A percentile compares a stretch with the other conserved stretches of the same genome.
These are phyloP conservation scores for Agrocybe chaxingu DNA, from an alignment of 768 basidiomycete species.

Conservation along the genomic window DNA sequence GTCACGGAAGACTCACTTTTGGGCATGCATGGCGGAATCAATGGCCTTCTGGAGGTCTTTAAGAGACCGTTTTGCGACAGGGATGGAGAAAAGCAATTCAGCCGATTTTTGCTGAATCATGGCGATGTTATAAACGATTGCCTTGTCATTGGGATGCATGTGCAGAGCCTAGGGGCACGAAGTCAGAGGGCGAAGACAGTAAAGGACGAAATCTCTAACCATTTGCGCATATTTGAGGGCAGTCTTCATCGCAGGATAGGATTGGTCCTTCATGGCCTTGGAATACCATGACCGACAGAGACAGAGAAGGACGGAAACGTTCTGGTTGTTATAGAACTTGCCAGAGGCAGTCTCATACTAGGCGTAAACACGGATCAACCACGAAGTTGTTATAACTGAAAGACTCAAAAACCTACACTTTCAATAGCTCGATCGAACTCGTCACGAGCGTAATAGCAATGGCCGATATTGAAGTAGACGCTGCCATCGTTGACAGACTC, in stretches of 20 bases:
- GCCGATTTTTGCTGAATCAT: constrained; percentile 98
- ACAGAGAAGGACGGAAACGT: constrained; percentile 76
- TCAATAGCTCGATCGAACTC: constrained; percentile 97
- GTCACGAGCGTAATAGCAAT: constrained; percentile 89
- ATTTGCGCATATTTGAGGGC: constrained; percentile 81
- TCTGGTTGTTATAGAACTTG: constrained; percentile 71
- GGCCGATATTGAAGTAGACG: constrained; percentile 95
- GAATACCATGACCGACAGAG: constrained; percentile 93
- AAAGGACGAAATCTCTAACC: constrained; percentile 36
- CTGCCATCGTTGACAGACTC: constrained; percentile 81
- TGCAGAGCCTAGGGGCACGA: constrained; percentile 64
- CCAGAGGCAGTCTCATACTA: constrained; percentile 92
- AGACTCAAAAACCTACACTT: constrained; percentile 56
- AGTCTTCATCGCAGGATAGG: constrained; percentile 75
- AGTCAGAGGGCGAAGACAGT: not conserved
- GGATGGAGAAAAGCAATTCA: constrained; percentile 78
- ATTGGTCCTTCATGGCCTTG: constrained; percentile 88
- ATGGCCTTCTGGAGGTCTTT: constrained; percentile 78
- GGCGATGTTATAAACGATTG: constrained; percentile 91
- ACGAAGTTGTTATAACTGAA: not conserved
- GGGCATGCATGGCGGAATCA: constrained; percentile 80
- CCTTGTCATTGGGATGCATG: constrained; percentile 84
- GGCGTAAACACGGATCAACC: not conserved
- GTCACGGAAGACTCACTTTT: constrained; percentile 53
- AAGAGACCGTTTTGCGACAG: constrained; percentile 72